Percentiles rank a stretch among this genome's conserved stretches.
Evolutionary conservation across 2,329 filamentous ascomycete species (phyloP).

Genomic region (Metarhizium rileyi): DNA sequence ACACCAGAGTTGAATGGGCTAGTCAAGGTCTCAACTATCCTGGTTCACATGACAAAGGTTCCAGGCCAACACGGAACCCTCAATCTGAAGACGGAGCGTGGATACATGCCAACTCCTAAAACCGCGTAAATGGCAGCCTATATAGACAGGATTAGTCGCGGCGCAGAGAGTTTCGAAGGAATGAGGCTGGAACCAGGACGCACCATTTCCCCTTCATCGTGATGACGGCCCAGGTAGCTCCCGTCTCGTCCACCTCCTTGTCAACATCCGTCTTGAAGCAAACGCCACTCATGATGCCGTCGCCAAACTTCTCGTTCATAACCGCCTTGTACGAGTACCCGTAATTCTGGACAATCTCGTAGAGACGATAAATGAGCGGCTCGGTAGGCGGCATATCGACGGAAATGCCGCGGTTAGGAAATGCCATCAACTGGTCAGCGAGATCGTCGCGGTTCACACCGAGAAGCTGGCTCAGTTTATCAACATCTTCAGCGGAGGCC

Average conservation of each 20-base stretch:
- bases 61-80: no score
- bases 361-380: conserved; percentile 68
- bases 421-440: conserved; percentile 54
- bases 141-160: not conserved
- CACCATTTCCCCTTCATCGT: conserved; percentile 78
- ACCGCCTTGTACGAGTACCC: conserved; percentile 94
- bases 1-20: no score
- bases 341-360: conserved; percentile 94
- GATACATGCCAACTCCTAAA: conserved; percentile 14
- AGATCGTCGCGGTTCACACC: conserved; percentile 48
- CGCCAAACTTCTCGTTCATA: conserved; percentile 88
- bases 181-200: not conserved
- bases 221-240: conserved; percentile 75
- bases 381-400: conserved; percentile 28
- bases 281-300: conserved; percentile 96
- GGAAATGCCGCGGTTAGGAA: conserved; percentile 70
- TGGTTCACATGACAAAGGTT: no score
- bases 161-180: not conserved
- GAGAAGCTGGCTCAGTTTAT: conserved; percentile 57
- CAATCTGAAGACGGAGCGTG: no score
- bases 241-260: conserved; percentile 82
- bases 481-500: conserved; percentile 57
- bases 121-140: conserved; percentile 25
- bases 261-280: conserved; percentile 84
- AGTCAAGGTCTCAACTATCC: no score